Base-by-base conservation (phyloP, 352 stramenopile species). In the Phytophthora quininea region DNA sequence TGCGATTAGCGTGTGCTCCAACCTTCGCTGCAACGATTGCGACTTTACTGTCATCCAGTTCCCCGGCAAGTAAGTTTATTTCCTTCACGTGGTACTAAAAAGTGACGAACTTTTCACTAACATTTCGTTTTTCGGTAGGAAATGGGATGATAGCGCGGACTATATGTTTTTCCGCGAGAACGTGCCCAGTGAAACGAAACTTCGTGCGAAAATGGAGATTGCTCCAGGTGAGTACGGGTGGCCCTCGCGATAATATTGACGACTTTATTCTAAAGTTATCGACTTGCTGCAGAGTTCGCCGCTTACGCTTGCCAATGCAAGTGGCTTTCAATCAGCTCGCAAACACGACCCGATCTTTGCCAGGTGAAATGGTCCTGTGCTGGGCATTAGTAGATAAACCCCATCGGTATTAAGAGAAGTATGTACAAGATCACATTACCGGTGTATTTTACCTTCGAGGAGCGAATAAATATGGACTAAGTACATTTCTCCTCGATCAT, bases 161-260 rank as follows among this genome's bases (percentile, higher is more conserved):
- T 95, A 93, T 69, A 95, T 92, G 84, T 92, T 95, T n/a, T 93
- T 93, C 54, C 80, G 85, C 43, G 87, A 95, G 58, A 93, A 93
- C 47, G 76, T 89, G 24, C 85, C 85, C 9, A 93, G 80, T 46
- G 84, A 91, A 64, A 48, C 68, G 40, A 93, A 91, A 60, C 67
- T 93, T 27, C 67, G 80, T 8, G 78, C 68, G 4, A 89, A 90
- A 42, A 87, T 93, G 84, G 80, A 92, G 48, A 54, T 58, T 7
- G 61, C 64, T 8, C 64, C 76, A 47, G 84, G 84, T 92, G 38
- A 57, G 59, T 45, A n/a, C 19, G n/a, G 24, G n/a, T 40, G 12
- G 32, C 27, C 2, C 4, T 43, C 19, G 15, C 24, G 8, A 30
- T 4, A 7, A 52, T 1, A 4, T 29, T 4, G 14, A 30, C 30